Evolutionary conservation across 2,329 filamentous ascomycete species (phyloP), one percentile per base, ranked within the genome.

Genomic region (Ascochyta pisi): DNA sequence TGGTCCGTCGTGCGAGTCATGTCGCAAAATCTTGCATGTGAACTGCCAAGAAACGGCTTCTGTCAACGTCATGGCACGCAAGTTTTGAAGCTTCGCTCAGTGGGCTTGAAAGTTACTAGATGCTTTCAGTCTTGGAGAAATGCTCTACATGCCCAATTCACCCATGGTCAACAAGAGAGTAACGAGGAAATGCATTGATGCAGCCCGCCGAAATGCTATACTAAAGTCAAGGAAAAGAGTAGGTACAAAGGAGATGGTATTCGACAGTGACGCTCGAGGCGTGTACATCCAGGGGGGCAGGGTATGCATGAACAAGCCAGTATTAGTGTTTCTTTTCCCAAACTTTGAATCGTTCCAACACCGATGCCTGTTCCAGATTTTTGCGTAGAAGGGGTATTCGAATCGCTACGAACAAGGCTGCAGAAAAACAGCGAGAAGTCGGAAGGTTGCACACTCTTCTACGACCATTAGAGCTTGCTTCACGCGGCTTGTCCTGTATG

Each of bases 211-310:
- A 56, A 56, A 56, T 56, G 68, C 68, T 65, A 73, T 71, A 70
- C 68, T 67, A 61, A 50, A 60, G 27, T 39, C 50, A 64, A 65
- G 42, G 51, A 63, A 50, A 65, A 55, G 29, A 45, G 26, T 63
- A 58, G 61, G 45, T 69, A 73, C 68, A 73, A 65, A 72, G 61
- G 70, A 71, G 64, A 73, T 61, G 49, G 57, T 62, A 64, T 60
- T 65, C 53, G 63, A 63, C 66, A 57, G 60, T 60, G 47, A 51
- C 47, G 53, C 53, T 39, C 43, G 26, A 47, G 26, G 53, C 48
- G 53, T 51, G 19, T 56, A 56, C 53, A 51, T 56, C 53, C 23
- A 19, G 60, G 62, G 58, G 60, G 58, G 51, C 49, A 57, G 58
- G 62, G 55, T 66, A 65, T 63, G 63, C 65, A 64, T 68, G 58